Percentiles rank a stretch among this genome's conserved stretches.
These are phyloP conservation scores for Lipomyces anomalus DNA, from an alignment of 805 yeast genomes.

Conservation along the genomic window DNA sequence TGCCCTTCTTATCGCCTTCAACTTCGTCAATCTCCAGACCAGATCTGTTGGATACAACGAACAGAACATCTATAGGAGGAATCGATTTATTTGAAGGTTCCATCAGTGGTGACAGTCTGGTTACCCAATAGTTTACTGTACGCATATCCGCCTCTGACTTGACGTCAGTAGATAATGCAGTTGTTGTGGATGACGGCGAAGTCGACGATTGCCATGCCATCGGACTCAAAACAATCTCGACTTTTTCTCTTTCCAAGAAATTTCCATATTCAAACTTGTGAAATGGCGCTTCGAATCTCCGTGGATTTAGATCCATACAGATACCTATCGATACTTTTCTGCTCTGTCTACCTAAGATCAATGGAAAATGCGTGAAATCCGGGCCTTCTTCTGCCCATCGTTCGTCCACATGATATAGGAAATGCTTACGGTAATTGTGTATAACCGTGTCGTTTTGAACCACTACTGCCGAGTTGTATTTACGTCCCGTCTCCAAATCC, in stretches of 20 bases:
- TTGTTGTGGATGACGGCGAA: conserved; percentile 15
- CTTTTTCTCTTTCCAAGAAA: conserved; percentile 43
- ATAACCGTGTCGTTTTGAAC: conserved; percentile 53
- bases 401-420: conserved; percentile 72
- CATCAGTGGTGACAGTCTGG: conserved; percentile 62
- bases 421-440: conserved; percentile 68
- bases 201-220: conserved; percentile 70
- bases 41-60: conserved; percentile 62
- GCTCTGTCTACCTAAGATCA: conserved; percentile 26
- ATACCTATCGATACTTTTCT: conserved; percentile 64
- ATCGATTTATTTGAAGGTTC: no score
- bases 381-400: conserved; percentile 71
- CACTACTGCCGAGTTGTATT: conserved; percentile 68
- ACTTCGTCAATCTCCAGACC: no score
- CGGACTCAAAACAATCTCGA: conserved; percentile 62
- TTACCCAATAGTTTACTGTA: conserved; percentile 68
- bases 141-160: conserved; percentile 38
- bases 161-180: conserved; percentile 10
- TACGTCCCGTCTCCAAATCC: not conserved
- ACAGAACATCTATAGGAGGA: no score
- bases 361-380: conserved; percentile 46
- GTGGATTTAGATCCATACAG: conserved; percentile 92
- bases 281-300: conserved; percentile 76
- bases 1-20: conserved; percentile 45
- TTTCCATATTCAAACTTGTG: conserved; percentile 63